Base-by-base conservation (phyloP, 169 alveolate species). In the Cryptosporidium baileyi region DNA sequence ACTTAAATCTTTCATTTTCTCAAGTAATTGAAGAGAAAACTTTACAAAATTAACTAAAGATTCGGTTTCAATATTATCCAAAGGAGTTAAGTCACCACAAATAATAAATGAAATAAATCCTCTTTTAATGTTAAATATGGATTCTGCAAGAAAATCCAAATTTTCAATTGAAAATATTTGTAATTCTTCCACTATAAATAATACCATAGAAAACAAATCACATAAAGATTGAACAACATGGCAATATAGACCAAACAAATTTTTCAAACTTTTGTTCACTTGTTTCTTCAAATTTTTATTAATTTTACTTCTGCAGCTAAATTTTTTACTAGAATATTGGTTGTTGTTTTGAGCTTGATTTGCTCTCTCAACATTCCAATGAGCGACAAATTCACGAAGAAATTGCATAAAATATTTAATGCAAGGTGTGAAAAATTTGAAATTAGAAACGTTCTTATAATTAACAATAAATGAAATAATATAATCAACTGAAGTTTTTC, bases 341-440 rank as follows among this genome's bases (percentile, higher is more conserved):
- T n/a, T n/a, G n/a, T n/a, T n/a, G n/a, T n/a, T n/a, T n/a, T n/a
- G n/a, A n/a, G 11, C 8, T 19, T 22, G 9, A 19, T 67, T 30
- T 5, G 63, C 2, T 32, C 30, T 54, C 22, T 74, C 67, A 45
- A 74, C 36, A 26, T 51, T 74, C 85, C 85, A 74, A 41, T 74
- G 85, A 54, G 85, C 85, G 13, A 74, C 41, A 36, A 74, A 74
- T 19, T 74, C 85, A 24, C 54, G 67, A 1, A 74, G 44, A 54
- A 74, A 74, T 24, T 74, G 85, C 67, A 74, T 54, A 9, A 74
- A 38, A 19, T 74, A 74, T 41, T 41, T 74, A 17, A 74, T 59
- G 38, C 74, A 54, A 2, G 85, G 85, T 8, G 26, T 74, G 65
- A 24, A 54, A 13, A 74, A 74, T 32, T 74, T 74, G n/a, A 74